phyloP scores from a whole-genome alignment of 2,329 filamentous ascomycete genomes.

The Cladosporium austrohemisphaericum region DNA sequence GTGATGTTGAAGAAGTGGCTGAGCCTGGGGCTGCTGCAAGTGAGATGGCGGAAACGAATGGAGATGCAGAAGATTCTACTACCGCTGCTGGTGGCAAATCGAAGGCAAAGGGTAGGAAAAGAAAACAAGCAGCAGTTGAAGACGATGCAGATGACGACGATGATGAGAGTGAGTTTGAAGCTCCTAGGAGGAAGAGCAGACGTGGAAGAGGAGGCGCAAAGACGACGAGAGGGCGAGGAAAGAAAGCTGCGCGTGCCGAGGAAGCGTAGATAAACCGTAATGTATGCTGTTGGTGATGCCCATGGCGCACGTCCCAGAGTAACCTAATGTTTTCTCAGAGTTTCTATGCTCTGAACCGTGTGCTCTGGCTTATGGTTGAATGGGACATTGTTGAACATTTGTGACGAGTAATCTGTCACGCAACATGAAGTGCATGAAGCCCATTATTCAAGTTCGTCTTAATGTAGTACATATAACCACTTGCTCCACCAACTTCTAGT shows the following conservation, averaged over 20 bases:
- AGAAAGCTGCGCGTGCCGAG: constrained; percentile 12
- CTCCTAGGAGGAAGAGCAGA: constrained; percentile 11
- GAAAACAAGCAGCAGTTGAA: constrained; percentile 2
- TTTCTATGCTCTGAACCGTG: too few species aligned
- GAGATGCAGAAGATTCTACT: background rate
- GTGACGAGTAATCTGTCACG: too few species aligned
- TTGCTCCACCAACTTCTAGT: too few species aligned
- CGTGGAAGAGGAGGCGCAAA: constrained; percentile 17
- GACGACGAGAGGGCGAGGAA: constrained; percentile 5
- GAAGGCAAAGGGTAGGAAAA: constrained; percentile 4
- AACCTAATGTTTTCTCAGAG: too few species aligned
- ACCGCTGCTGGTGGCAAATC: background rate
- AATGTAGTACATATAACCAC: too few species aligned
- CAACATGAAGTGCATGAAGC: too few species aligned
- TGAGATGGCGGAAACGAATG: background rate
- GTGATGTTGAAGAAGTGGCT: constrained; percentile 7
- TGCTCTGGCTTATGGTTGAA: too few species aligned
- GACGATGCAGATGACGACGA: constrained; percentile 13
- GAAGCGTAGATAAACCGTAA: background rate
- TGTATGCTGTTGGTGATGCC: too few species aligned
- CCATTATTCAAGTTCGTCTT: too few species aligned
- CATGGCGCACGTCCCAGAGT: too few species aligned
- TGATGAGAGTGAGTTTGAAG: constrained; percentile 20
- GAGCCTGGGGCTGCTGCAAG: constrained; percentile 1
- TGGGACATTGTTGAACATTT: too few species aligned